Base-by-base conservation (phyloP, 805 yeast species). In the Candida corydali region DNA sequence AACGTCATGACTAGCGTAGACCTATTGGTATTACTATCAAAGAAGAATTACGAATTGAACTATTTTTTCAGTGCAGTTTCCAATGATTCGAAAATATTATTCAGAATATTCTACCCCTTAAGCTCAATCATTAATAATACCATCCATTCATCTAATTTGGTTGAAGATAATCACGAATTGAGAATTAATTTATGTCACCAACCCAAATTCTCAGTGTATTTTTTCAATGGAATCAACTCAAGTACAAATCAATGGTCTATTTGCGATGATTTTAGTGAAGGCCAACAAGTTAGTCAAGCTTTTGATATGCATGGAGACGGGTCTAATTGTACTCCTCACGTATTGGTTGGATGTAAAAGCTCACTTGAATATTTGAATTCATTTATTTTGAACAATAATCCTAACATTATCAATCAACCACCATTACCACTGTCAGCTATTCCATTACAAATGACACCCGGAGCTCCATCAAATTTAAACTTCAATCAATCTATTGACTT, bases 251-350 rank as follows among this genome's bases (percentile, higher is more conserved):
- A 78, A 48, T 82, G 89, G 89, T 79, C 85, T 1, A 79, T 82
- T 17, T 83, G 91, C 57, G 91, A 82, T 40, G 94, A 85, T 58
- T 85, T 85, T 46, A 79, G 86, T 40, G 93, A 84, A 49, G 89
- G 86, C 10, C 87, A 82, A 50, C 91, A 84, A 52, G 93, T 85
- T 5, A 77, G 76, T 37, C 73, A 70, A 40, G 91, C 93, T 0
- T 77, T 65, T 51, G 85, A 86, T 2, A n/a, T n/a, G n/a, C n/a
- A n/a, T n/a, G n/a, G n/a, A n/a, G 66, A 77, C 3, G 71, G 73
- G 15, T 65, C 78, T 10, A 5, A 8, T 8, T 8, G 26, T 24
- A 26, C 15, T 5, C 88, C 89, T 1, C 93, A 84, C 57, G 75
- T 81, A 2, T 58, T 83, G 26, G 79, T 76, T 17, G 93, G 91